These are phyloP conservation scores for Podaxis carcinomalis DNA, from an alignment of 768 basidiomycete genomes.

Conservation along the genomic window DNA sequence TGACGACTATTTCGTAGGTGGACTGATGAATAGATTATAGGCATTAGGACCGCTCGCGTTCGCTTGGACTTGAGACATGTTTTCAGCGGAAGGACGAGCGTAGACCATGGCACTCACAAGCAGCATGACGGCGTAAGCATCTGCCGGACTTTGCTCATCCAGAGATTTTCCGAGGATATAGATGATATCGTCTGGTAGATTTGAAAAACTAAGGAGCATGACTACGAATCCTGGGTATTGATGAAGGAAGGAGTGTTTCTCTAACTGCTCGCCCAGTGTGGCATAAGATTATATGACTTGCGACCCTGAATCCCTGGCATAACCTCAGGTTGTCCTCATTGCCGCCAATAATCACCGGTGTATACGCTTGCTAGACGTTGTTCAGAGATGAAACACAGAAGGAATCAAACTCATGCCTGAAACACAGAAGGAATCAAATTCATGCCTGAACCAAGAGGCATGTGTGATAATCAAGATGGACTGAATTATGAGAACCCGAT, in stretches of 20 bases:
- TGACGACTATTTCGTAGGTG: neutral
- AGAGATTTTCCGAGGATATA: slow-evolving; percentile 2
- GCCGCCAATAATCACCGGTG: neutral
- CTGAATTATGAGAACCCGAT: too few relatives aligned
- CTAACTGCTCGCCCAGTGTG: neutral
- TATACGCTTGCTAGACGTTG: neutral
- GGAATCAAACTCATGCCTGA: neutral
- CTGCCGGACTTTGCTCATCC: neutral
- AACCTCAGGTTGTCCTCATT: neutral
- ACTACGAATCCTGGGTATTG: neutral
- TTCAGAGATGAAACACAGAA: too few relatives aligned
- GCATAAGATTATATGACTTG: neutral
- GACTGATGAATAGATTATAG: slow-evolving; percentile 6
- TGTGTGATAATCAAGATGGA: too few relatives aligned
- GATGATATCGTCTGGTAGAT: slow-evolving; percentile 1
- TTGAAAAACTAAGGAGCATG: neutral
- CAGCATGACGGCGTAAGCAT: neutral
- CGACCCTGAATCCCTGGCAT: neutral
- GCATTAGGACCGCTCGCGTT: neutral
- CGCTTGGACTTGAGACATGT: neutral
- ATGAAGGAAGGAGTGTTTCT: neutral
- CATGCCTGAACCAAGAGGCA: neutral
- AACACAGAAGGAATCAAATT: neutral
- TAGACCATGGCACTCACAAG: neutral
- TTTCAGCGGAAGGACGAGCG: neutral